phyloP scores from a whole-genome alignment of 352 stramenopile species.

The Phytophthora uliginosa region DNA sequence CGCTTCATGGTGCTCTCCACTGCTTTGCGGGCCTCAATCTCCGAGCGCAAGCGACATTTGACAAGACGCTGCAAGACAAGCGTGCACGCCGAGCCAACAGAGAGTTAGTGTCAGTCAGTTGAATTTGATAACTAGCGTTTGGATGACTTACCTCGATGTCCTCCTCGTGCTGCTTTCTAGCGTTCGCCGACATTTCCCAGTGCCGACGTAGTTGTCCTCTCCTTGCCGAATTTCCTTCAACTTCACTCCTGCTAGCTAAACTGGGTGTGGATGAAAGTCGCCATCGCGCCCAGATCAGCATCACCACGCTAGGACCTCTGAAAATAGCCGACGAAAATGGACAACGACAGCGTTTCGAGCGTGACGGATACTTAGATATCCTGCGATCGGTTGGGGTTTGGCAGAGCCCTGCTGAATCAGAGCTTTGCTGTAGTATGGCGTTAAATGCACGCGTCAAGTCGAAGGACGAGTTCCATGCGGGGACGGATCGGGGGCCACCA shows the following conservation, averaged over 20 bases:
- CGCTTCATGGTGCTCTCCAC: slow-evolving; percentile 81
- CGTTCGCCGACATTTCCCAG: slow-evolving; percentile 48
- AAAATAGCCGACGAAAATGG: slow-evolving; percentile 26
- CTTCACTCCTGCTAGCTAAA: slow-evolving; percentile 13
- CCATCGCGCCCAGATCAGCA: too few species aligned
- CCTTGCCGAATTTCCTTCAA: neutral
- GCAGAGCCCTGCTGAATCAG: neutral
- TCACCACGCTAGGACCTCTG: slow-evolving; percentile 1
- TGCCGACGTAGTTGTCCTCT: slow-evolving; percentile 20
- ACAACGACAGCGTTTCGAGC: slow-evolving; percentile 7
- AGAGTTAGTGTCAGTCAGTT: too few species aligned
- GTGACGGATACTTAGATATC: neutral
- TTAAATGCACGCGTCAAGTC: slow-evolving; percentile 55
- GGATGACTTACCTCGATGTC: slow-evolving; percentile 58
- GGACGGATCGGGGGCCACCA: slow-evolving; percentile 42
- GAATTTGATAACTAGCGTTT: neutral
- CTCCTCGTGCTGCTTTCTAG: slow-evolving; percentile 67
- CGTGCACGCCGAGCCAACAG: too few species aligned
- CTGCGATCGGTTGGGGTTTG: too few species aligned
- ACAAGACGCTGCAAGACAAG: slow-evolving; percentile 57
- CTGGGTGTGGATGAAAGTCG: slow-evolving; percentile 5
- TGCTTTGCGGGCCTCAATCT: slow-evolving; percentile 79
- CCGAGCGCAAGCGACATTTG: slow-evolving; percentile 81
- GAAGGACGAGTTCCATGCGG: slow-evolving; percentile 58
- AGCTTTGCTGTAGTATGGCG: slow-evolving; percentile 42